Conservation (phyloP, 225 moss, liverwort and hornwort species). For the Neckera pumila region DNA sequence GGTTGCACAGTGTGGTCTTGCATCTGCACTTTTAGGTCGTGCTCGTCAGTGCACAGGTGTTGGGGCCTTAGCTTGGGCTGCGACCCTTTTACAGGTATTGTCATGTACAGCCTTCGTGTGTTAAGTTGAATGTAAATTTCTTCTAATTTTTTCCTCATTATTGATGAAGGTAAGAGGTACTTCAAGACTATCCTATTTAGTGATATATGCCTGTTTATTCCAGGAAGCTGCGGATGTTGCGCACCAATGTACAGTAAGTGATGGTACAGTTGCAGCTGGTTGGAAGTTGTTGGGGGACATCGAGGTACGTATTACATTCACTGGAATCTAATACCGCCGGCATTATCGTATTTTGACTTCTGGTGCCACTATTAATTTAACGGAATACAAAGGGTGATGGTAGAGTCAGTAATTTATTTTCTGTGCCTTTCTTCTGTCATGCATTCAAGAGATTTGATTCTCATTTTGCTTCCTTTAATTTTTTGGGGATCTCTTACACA, state of each 20-base stretch:
- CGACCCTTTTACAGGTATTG: slow-evolving; percentile 62
- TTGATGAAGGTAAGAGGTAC: not conserved
- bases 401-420: not conserved
- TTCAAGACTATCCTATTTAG: not conserved
- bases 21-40: slow-evolving; percentile 80
- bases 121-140: not conserved
- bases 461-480: not conserved
- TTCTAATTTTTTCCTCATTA: not conserved
- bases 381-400: not conserved
- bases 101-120: not conserved
- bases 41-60: slow-evolving; percentile 72
- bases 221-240: slow-evolving; percentile 61
- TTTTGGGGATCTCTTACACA: not conserved
- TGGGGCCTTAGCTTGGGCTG: slow-evolving; percentile 87
- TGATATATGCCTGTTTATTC: not conserved
- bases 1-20: slow-evolving; percentile 86
- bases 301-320: slow-evolving; percentile 35
- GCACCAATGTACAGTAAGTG: slow-evolving; percentile 23
- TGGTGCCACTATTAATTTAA: not conserved
- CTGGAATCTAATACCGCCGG: not conserved
- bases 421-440: not conserved
- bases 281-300: slow-evolving; percentile 97
- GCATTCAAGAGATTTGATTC: not conserved
- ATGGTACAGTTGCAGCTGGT: slow-evolving; percentile 65
- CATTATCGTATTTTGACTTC: not conserved